Evolutionary conservation across 164 flowering plant species (phyloP), one percentile per base, ranked within the genome.

Genomic region (Annona cherimola): DNA sequence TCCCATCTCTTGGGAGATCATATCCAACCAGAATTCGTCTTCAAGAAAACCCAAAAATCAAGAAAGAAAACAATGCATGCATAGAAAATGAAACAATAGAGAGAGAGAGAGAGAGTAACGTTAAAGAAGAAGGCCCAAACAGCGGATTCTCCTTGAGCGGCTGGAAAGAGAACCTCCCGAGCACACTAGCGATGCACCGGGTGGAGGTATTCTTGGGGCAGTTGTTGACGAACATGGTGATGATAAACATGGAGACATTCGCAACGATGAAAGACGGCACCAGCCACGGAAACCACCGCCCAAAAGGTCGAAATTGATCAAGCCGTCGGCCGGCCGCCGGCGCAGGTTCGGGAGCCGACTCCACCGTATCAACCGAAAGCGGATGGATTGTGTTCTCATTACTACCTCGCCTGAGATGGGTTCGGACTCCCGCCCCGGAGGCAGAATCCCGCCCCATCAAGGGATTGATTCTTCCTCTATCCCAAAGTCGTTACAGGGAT

Each of bases 81-180:
- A 59, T 14, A 59, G 61, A 59, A n/a, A 59, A n/a, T 11, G 26
- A 59, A 1, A 59, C n/a, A 59, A 59, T 14, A 1, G 18, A 12
- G 2, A n/a, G 20, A 14, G 18, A 59, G 61, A 61, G 26, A 9
- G 14, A 63, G 26, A 70, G 87, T 81, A 42, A 90, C 94, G 92
- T 84, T 4, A 60, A 7, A 5, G 90, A 76, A n/a, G 91, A 84
- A 72, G 92, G 95, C 0, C 95, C 92, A 9, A 90, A 86, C 64
- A 90, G 86, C 4, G 92, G 92, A 55, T 90, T 90, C 74, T 88
- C 89, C 65, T 80, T 85, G n/a, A 84, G 61, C 8, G 86, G 86
- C 76, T 89, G 89, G 69, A 90, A 90, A 2, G 91, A 81, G 69
- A 86, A 84, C 19, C 93, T 84, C 12, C 89, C 88, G 11, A 90